A percentile compares a stretch with the other conserved stretches of the same genome.
These are phyloP conservation scores for Gynochthodes officinalis DNA, from an alignment of 257 asterid genomes.

Conservation along the genomic window DNA sequence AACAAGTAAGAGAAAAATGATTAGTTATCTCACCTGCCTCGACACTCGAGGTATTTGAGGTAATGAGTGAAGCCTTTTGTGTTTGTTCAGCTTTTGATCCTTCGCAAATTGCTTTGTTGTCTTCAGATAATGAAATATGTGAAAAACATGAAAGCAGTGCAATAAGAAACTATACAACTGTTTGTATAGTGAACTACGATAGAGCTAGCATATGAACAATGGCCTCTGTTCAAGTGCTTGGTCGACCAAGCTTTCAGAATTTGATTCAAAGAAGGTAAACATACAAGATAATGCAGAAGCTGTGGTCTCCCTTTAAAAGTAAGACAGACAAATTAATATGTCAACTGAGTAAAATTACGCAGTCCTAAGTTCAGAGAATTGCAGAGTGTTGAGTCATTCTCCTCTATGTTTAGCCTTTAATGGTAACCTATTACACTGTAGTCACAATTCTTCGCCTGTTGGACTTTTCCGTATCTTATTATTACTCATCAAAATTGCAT, in stretches of 20 bases:
- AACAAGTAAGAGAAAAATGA: background rate
- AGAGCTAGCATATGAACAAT: background rate
- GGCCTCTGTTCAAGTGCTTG: background rate
- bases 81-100: conserved; percentile 1
- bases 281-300: background rate
- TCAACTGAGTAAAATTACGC: background rate
- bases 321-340: background rate
- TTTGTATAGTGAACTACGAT: background rate
- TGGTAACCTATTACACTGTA: background rate
- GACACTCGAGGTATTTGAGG: background rate
- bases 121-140: background rate
- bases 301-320: background rate
- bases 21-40: background rate
- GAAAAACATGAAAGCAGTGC: background rate
- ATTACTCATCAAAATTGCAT: background rate
- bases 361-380: background rate
- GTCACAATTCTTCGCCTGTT: background rate
- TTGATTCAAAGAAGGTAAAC: background rate
- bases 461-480: background rate
- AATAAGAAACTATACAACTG: background rate
- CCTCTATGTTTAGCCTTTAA: background rate
- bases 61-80: background rate
- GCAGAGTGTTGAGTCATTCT: background rate
- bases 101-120: background rate
- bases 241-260: background rate